phyloP scores from a whole-genome alignment of 2,329 filamentous ascomycete species.

The Aureobasidium lini region DNA sequence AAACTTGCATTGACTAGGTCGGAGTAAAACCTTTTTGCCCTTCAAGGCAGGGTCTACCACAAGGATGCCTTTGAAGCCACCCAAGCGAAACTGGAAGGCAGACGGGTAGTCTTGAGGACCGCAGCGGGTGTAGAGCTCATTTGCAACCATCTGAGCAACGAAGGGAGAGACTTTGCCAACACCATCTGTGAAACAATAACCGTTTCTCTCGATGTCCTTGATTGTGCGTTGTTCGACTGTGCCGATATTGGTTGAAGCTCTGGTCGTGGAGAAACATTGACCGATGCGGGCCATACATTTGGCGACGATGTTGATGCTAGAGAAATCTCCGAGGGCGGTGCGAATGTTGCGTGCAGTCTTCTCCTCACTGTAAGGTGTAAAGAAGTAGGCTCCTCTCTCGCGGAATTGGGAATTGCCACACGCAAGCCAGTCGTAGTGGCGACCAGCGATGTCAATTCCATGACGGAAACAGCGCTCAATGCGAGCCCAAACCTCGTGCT shows the following conservation, averaged over 20 bases:
- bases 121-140: slow-evolving; percentile 57
- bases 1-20: slow-evolving; percentile 86
- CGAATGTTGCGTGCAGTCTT: slow-evolving; percentile 67
- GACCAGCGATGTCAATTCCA: slow-evolving; percentile 75
- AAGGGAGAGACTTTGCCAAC: slow-evolving; percentile 85
- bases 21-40: slow-evolving; percentile 62
- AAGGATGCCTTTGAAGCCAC: slow-evolving; percentile 86
- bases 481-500: slow-evolving; percentile 57
- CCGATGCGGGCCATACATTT: slow-evolving; percentile 85
- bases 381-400: slow-evolving; percentile 89
- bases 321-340: slow-evolving; percentile 78
- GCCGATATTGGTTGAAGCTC: slow-evolving; percentile 49
- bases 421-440: slow-evolving; percentile 81
- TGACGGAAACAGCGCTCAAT: slow-evolving; percentile 64
- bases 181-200: slow-evolving; percentile 82
- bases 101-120: slow-evolving; percentile 55
- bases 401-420: slow-evolving; percentile 94
- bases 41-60: slow-evolving; percentile 57
- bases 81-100: slow-evolving; percentile 84
- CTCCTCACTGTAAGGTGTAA: slow-evolving; percentile 48
- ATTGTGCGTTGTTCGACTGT: slow-evolving; percentile 45
- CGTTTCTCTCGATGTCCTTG: slow-evolving; percentile 52
- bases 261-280: slow-evolving; percentile 92
- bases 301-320: slow-evolving; percentile 72
- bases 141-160: slow-evolving; percentile 64